Conservation (phyloP, 1,284 basidiomycete genomes). For the Pseudozyma tsukubaensis region DNA sequence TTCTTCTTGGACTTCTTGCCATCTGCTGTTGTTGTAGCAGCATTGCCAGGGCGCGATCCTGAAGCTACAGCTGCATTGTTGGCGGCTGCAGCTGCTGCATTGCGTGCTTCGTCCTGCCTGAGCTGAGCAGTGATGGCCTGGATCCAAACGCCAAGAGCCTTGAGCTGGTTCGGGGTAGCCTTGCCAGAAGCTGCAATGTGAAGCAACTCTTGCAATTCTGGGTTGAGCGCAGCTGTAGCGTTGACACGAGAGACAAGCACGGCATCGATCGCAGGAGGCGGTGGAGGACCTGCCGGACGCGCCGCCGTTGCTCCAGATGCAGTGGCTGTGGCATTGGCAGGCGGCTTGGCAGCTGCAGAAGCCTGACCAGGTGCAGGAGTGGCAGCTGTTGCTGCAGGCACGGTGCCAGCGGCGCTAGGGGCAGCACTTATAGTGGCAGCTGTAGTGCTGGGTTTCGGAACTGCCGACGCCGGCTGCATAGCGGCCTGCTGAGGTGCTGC, state of each 20-base stretch:
- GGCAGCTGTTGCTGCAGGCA: conserved; percentile 7
- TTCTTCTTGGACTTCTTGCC: conserved; percentile 50
- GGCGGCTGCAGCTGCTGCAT: conserved; percentile 42
- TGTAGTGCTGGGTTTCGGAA: conserved; percentile 11
- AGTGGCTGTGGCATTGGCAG: conserved; percentile 7
- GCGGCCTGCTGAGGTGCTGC: conserved; percentile 2
- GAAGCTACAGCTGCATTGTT: conserved; percentile 27
- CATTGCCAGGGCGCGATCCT: conserved; percentile 20
- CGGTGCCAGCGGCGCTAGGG: conserved; percentile 5
- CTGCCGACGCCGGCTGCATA: not conserved
- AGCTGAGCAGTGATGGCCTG: conserved; percentile 55
- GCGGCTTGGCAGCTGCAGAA: conserved; percentile 17
- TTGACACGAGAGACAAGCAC: conserved; percentile 56
- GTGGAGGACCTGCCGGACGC: conserved; percentile 37
- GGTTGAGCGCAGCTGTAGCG: conserved; percentile 53
- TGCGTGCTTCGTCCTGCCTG: conserved; percentile 47
- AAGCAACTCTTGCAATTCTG: conserved; percentile 54
- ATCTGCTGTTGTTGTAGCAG: conserved; percentile 24
- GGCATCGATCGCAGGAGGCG: conserved; percentile 55
- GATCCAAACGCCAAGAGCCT: conserved; percentile 57
- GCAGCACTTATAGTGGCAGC: conserved; percentile 2
- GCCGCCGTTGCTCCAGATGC: conserved; percentile 10
- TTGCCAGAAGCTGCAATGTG: conserved; percentile 57
- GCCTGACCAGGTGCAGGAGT: conserved; percentile 6
- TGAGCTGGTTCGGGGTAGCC: conserved; percentile 55